A percentile compares a stretch with the other conserved stretches of the same genome.
Evolutionary conservation across 306 rosid species (phyloP).

Genomic region (Vigna reflexopilosa): DNA sequence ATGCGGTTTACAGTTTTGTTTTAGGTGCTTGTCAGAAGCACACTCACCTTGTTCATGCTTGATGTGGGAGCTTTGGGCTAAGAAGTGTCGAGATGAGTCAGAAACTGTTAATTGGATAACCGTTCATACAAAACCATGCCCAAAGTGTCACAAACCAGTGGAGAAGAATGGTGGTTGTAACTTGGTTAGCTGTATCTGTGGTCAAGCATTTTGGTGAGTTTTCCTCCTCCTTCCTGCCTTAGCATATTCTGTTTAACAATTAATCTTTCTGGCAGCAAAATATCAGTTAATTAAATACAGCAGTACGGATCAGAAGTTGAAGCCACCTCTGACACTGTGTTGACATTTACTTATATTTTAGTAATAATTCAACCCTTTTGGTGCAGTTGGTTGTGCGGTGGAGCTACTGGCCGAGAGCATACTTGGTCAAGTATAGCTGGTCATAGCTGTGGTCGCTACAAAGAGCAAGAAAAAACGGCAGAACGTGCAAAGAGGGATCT

Average conservation of each 20-base stretch:
- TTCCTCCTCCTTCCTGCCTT: slow-evolving; percentile 33
- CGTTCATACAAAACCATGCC: slow-evolving; percentile 93
- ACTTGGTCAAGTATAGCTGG: slow-evolving; percentile 86
- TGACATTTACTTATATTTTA: slow-evolving; percentile 1
- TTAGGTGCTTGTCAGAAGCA: slow-evolving; percentile 77
- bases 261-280: not conserved
- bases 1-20: slow-evolving; percentile 92
- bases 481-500: slow-evolving; percentile 92
- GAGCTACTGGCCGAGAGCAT: slow-evolving; percentile 92
- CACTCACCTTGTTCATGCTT: slow-evolving; percentile 97
- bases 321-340: slow-evolving; percentile 1
- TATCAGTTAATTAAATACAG: not conserved
- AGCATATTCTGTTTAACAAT: slow-evolving; percentile 21
- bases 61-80: slow-evolving; percentile 97
- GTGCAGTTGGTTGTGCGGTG: slow-evolving; percentile 98
- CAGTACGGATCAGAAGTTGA: slow-evolving; percentile 3
- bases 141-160: slow-evolving; percentile 93
- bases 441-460: slow-evolving; percentile 96
- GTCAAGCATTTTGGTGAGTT: slow-evolving; percentile 95
- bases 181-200: slow-evolving; percentile 93
- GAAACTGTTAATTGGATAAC: slow-evolving; percentile 99
- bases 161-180: slow-evolving; percentile 99
- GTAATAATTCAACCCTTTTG: slow-evolving; percentile 34
- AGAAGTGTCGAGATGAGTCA: slow-evolving; percentile 96
- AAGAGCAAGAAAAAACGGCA: slow-evolving; percentile 68